Evolutionary conservation across 75 land plant species (phyloP), one percentile per base, ranked within the genome.

Genomic region (Selaginella moellendorffii): DNA sequence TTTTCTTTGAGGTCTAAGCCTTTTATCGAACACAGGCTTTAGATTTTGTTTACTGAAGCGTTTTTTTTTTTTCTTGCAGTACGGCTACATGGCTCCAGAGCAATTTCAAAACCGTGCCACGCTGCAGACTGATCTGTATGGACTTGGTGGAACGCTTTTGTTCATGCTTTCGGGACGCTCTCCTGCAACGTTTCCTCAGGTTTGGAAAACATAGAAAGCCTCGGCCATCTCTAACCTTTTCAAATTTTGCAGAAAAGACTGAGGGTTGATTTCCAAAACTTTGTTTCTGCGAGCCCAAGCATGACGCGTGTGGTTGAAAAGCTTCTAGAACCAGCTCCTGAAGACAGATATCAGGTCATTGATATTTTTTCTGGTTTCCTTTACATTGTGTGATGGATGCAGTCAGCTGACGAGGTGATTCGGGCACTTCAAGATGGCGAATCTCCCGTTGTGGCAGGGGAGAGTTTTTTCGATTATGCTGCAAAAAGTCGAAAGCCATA

Each of bases 71-170:
- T 36, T 36, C 10, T n/a, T 63, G 22, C 77, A 77, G 79, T 77
- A 77, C 69, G 80, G 80, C n/a, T 77, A 77, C 61, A 77, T 77
- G 80, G 80, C 80, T 24, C 80, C 80, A n/a, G 80, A 77, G 79
- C 80, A 77, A 58, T 77, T 77, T 54, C 80, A 77, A 58, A 77
- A 77, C 52, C 62, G 80, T 27, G 78, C 80, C 19, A 70, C 79
- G 8, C 62, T 70, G 24, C 80, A 69, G 29, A 77, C 80, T 22
- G 80, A 77, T 67, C 63, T 77, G 31, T 77, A 77, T 77, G 80
- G 80, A 0, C 69, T 77, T 10, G 80, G 80, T 31, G 60, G 79
- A 31, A 77, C 80, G 17, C 30, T 77, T 53, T 61, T 77, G 12
- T 77, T 54, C 62, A 28, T 77, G 52, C 64, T 77, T 27, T 77